Evolutionary conservation across 2,329 filamentous ascomycete genomes (phyloP), one percentile per base, ranked within the genome.

Genomic region (Salinomyces thailandicus): DNA sequence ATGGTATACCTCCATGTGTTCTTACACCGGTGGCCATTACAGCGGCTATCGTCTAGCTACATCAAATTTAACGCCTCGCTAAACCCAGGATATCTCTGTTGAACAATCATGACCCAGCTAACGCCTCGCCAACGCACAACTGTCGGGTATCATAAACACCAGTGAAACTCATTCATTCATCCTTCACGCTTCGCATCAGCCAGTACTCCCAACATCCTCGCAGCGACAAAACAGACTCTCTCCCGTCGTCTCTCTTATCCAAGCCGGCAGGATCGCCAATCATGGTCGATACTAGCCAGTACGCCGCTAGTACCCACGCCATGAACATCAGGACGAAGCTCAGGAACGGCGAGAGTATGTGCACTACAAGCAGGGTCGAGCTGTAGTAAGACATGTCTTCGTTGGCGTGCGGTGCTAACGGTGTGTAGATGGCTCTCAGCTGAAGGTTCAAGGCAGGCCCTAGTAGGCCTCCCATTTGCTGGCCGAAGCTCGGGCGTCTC

Each of bases 121-220:
- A 30, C 14, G 13, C 31, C 31, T 33, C 14, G 17, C 24, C 17
- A 16, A 2, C n/a, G n/a, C 9, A 26, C 9, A 26, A 26, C 22
- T n/a, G n/a, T 26, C 22, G 22, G 22, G 4, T 26, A 26, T 26
- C 22, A 26, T 26, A 26, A 26, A n/a, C 22, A 18, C 37, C 5
- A 13, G n/a, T 18, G 5, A 4, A 24, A 20, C 28, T n/a, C 19
- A 27, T n/a, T 41, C 34, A 36, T 36, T 53, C 39, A 19, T 49
- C 43, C 31, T 43, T 42, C 20, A 56, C 46, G 27, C 47, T 43
- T 35, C 50, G 36, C 32, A 49, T 40, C 18, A 79, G 59, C 70
- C 72, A 77, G 31, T 60, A 60, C 49, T 76, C 73, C 75, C 75
- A 79, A 67, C 71, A 77, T 32, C 64, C 63, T 39, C 72, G 60